Percentiles rank a stretch among this genome's conserved stretches.
These are phyloP conservation scores for Colletotrichum simmondsii DNA, from an alignment of 2,329 filamentous ascomycete genomes.

Conservation along the genomic window DNA sequence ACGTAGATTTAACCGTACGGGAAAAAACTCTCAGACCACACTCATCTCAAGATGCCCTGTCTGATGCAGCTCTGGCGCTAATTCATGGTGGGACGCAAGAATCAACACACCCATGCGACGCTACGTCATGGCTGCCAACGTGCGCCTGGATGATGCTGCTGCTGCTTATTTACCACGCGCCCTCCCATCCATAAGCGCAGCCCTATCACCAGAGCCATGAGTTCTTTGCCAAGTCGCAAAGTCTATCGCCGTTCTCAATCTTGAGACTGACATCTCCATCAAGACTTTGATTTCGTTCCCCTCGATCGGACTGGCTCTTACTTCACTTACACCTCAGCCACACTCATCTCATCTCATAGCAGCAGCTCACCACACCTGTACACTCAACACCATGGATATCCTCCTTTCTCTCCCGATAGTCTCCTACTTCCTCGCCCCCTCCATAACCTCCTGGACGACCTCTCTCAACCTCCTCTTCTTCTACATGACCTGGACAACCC, in stretches of 20 bases:
- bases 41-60: neutral
- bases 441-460: slow-evolving; percentile 76
- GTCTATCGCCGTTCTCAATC: no score
- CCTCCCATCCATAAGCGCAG: neutral
- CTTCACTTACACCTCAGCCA: neutral
- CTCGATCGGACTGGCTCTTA: neutral
- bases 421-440: slow-evolving; percentile 72
- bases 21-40: no score
- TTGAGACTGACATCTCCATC: neutral
- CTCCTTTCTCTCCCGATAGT: slow-evolving; percentile 79
- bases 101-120: neutral
- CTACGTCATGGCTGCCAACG: slow-evolving; percentile 29
- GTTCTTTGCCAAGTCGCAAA: neutral
- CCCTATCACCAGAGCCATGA: neutral
- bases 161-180: neutral
- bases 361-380: neutral
- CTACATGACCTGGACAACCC: slow-evolving; percentile 88
- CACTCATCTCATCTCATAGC: neutral
- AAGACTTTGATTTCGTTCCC: neutral
- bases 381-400: slow-evolving; percentile 62
- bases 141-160: neutral
- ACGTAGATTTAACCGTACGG: no score
- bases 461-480: slow-evolving; percentile 90
- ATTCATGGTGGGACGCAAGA: neutral
- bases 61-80: slow-evolving; percentile 11